phyloP scores from a whole-genome alignment of 108 stramenopile species.

The Mayamaea pseudoterrestris region DNA sequence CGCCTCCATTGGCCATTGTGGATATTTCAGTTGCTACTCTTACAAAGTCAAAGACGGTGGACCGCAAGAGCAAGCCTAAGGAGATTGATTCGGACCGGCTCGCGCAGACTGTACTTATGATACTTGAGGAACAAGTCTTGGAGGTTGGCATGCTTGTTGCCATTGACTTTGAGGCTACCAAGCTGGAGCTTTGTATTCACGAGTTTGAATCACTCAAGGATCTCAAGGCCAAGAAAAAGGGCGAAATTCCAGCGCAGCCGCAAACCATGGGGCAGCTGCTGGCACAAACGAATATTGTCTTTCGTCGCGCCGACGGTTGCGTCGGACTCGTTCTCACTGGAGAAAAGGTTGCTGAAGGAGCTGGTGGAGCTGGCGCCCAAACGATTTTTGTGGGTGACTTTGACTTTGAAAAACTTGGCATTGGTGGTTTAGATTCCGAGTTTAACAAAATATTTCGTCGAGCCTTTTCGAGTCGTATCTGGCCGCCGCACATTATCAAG shows the following conservation, averaged over 20 bases:
- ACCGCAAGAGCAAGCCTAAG: conserved; percentile 27
- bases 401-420: conserved; percentile 95
- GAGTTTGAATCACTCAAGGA: conserved; percentile 33
- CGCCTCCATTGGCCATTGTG: conserved; percentile 49
- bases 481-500: conserved; percentile 88
- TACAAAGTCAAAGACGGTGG: conserved; percentile 38
- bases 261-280: conserved; percentile 48
- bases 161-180: conserved; percentile 86
- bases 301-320: conserved; percentile 37
- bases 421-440: conserved; percentile 93
- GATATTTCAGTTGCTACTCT: conserved; percentile 61
- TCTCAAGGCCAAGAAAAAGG: conserved; percentile 16
- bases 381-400: conserved; percentile 86
- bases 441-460: conserved; percentile 97
- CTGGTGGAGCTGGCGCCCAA: conserved; percentile 33
- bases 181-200: conserved; percentile 50
- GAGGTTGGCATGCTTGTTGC: conserved; percentile 60
- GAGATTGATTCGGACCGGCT: conserved; percentile 78
- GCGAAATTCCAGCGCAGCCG: conserved; percentile 8
- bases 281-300: conserved; percentile 45
- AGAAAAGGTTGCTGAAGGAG: conserved; percentile 51
- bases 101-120: conserved; percentile 44
- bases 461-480: conserved; percentile 95
- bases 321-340: conserved; percentile 36
- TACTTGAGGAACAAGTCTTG: conserved; percentile 68